A percentile compares a stretch with the other conserved stretches of the same genome.
Evolutionary conservation across 2,329 filamentous ascomycete species (phyloP).

Genomic region (Thielaviopsis euricoi): DNA sequence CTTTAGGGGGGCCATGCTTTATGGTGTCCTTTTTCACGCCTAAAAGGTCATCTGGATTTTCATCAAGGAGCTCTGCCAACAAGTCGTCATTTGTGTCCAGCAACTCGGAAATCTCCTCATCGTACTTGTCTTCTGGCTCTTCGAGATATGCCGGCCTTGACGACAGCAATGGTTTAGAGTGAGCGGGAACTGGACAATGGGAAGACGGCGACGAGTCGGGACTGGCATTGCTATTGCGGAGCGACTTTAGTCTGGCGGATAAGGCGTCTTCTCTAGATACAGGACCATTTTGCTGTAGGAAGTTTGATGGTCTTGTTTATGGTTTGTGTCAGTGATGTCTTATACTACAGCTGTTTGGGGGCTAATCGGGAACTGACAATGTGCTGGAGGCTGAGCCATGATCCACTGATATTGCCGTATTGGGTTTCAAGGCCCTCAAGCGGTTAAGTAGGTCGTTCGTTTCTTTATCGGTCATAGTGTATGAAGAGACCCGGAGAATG

Average conservation of each 20-base stretch:
- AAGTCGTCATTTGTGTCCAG: constrained; percentile 34
- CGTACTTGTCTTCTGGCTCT: background rate
- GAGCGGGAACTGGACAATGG: background rate
- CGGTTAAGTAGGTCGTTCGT: constrained; percentile 27
- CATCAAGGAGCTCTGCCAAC: constrained; percentile 33
- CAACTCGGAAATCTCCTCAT: constrained; percentile 13
- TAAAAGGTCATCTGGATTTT: constrained; percentile 21
- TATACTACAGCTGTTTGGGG: background rate
- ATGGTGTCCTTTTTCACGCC: background rate
- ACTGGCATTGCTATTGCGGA: constrained; percentile 20
- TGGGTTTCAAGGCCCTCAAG: constrained; percentile 33
- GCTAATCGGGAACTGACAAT: constrained; percentile 22
- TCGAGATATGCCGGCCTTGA: background rate
- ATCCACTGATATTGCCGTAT: constrained; percentile 20
- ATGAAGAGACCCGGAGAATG: too few relatives aligned
- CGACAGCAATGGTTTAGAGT: too few relatives aligned
- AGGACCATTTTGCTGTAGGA: constrained; percentile 15
- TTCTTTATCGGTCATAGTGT: constrained; percentile 3
- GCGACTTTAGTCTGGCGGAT: constrained; percentile 32
- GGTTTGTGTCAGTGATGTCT: background rate
- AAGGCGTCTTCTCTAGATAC: constrained; percentile 33
- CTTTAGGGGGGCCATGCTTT: background rate
- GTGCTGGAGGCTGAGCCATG: constrained; percentile 13
- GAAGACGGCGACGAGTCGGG: background rate
- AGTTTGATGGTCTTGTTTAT: constrained; percentile 1